phyloP scores from a whole-genome alignment of 768 basidiomycete species.

The Tylopilus felleus region DNA sequence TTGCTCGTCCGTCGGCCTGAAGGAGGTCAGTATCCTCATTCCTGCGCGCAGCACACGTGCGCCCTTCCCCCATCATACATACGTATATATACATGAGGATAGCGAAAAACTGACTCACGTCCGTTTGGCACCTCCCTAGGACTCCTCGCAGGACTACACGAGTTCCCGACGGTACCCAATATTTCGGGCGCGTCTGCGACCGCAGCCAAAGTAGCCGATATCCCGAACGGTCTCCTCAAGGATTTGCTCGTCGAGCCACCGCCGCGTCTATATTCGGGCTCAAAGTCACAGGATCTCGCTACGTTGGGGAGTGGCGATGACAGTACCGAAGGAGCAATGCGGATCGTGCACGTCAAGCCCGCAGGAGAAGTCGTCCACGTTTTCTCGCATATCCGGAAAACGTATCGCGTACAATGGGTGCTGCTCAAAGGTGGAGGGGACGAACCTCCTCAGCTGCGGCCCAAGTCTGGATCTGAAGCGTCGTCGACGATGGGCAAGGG shows the following conservation, averaged over 20 bases:
- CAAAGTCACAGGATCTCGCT: background rate
- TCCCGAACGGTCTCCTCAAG: slow-evolving; percentile 37
- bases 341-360: slow-evolving; percentile 45
- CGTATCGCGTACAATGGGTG: slow-evolving; percentile 74
- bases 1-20: slow-evolving; percentile 81
- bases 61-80: background rate
- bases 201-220: slow-evolving; percentile 29
- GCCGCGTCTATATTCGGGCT: slow-evolving; percentile 4
- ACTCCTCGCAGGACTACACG: slow-evolving; percentile 84
- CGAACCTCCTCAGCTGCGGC: slow-evolving; percentile 38
- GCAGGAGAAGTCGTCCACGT: slow-evolving; percentile 72
- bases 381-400: slow-evolving; percentile 90
- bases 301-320: background rate
- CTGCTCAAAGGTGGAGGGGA: slow-evolving; percentile 53
- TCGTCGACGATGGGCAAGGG: slow-evolving; percentile 9
- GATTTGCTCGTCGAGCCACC: slow-evolving; percentile 38
- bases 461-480: background rate
- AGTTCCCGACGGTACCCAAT: slow-evolving; percentile 72
- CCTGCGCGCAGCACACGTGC: background rate
- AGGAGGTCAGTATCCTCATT: slow-evolving; percentile 50
- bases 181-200: slow-evolving; percentile 43
- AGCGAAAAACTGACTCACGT: slow-evolving; percentile 6
- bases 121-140: slow-evolving; percentile 45
- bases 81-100: background rate
- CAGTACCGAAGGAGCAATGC: slow-evolving; percentile 7